phyloP scores from a whole-genome alignment of 257 asterid species.

The Coffea eugenioides region DNA sequence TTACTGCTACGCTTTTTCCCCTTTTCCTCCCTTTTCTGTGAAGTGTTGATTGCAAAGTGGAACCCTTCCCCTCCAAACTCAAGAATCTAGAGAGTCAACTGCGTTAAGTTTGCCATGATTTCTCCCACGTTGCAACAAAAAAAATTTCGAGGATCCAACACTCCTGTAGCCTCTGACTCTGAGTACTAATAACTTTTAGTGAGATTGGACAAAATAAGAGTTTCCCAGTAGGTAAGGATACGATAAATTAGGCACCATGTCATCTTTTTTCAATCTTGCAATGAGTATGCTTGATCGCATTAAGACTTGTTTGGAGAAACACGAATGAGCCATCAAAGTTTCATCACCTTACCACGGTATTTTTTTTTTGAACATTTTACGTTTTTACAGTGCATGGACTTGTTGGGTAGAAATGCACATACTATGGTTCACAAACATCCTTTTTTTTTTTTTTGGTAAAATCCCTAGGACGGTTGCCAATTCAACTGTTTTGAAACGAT shows the following conservation, averaged over 20 bases:
- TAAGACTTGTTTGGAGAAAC: background rate
- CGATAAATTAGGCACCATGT: background rate
- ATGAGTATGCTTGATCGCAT: background rate
- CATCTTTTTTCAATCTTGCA: background rate
- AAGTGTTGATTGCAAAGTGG: background rate
- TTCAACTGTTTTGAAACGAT: too few relatives aligned
- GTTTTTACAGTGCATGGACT: too few relatives aligned
- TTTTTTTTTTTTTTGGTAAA: too few relatives aligned
- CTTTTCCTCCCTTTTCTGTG: background rate
- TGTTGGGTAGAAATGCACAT: too few relatives aligned
- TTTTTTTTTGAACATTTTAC: background rate
- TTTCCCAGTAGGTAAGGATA: background rate
- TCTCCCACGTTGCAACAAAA: background rate
- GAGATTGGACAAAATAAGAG: background rate
- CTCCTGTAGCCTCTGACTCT: background rate
- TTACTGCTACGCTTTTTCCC: too few relatives aligned
- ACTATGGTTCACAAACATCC: too few relatives aligned
- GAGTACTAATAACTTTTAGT: background rate
- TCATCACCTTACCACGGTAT: background rate
- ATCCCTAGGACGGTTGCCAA: too few relatives aligned
- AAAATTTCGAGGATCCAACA: background rate
- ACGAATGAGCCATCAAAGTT: background rate
- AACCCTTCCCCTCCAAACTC: background rate
- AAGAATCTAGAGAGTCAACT: background rate
- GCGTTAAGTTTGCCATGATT: background rate